Evolutionary conservation across 2,329 filamentous ascomycete genomes (phyloP), one percentile per base, ranked within the genome.

Genomic region (Leptographium galeiforme): DNA sequence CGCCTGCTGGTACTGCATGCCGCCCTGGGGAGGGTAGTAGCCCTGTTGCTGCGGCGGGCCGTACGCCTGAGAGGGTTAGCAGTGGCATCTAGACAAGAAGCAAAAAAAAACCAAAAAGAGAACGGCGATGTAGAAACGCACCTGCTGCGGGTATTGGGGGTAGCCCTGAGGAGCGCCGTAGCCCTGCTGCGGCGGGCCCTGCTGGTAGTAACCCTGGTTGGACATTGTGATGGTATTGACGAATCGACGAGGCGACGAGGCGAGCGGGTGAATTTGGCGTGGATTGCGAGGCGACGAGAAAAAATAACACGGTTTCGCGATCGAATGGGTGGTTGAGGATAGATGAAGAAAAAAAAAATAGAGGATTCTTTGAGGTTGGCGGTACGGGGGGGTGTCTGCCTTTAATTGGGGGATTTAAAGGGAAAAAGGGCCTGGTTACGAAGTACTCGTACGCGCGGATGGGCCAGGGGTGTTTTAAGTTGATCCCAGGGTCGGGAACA

Each of bases 1-100:
- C 56, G 69, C 68, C 57, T 72, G 70, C 58, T 73, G 69, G 61
- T 74, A 72, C 55, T 71, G 67, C 69, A 73, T 73, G 53, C 51
- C 53, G 34, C 51, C 56, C 56, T 71, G 70, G 46, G 68, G 67
- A 46, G 71, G 72, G 60, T 74, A 71, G 62, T 70, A 69, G 56
- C 67, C 66, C 8, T 14, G 38, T 51, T 64, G 64, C 54, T 62
- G 68, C 57, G 64, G 70, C 53, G 62, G 55, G 32, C 59, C 65
- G 60, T 73, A 72, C 19, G 66, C 63, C 70, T 67, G 60, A 56
- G 53, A 55, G 55, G 13, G 40, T 45, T 11, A 51, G 49, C 49
- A 25, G 14, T 25, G 6, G 38, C 6, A 16, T 7, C 6, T 11
- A 48, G 14, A 54, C 55, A 18, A 48, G 39, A 6, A 38, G 53